phyloP scores from a whole-genome alignment of 2,329 filamentous ascomycete species.

The Whalleya microplaca region DNA sequence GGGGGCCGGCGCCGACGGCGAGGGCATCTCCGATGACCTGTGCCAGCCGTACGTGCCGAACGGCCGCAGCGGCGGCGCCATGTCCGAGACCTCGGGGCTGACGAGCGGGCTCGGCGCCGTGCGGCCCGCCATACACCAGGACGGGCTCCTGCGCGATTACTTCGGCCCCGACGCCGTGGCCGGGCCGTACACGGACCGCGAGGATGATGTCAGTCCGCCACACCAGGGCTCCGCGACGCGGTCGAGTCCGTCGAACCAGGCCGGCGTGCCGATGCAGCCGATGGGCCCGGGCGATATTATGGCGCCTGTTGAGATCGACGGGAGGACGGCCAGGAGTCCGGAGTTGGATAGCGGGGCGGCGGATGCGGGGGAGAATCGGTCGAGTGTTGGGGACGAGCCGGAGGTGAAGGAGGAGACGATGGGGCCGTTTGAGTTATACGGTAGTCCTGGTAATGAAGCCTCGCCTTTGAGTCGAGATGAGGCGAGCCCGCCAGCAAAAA shows the following conservation, averaged over 20 bases:
- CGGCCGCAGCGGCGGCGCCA: constrained; percentile 26
- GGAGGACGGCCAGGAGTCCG: constrained; percentile 16
- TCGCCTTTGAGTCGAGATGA: constrained; percentile 21
- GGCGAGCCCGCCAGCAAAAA: constrained; percentile 6
- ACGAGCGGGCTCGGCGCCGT: constrained; percentile 24
- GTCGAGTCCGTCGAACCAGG: constrained; percentile 37
- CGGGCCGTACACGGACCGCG: constrained; percentile 51
- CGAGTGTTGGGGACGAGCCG: neutral
- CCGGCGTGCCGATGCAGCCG: constrained; percentile 23
- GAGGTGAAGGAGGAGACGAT: constrained; percentile 3
- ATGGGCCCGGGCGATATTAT: constrained; percentile 19
- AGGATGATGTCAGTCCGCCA: constrained; percentile 11
- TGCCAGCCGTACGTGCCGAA: constrained; percentile 12
- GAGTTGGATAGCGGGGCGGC: neutral
- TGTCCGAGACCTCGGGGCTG: constrained; percentile 40
- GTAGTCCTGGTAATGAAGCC: constrained; percentile 38
- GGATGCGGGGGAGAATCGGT: neutral
- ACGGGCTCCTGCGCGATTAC: constrained; percentile 46
- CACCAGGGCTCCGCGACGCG: constrained; percentile 27
- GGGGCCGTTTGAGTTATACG: constrained; percentile 49
- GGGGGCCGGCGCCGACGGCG: no score
- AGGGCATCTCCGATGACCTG: no score
- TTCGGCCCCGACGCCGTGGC: constrained; percentile 47
- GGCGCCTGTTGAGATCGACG: constrained; percentile 55
- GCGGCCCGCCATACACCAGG: constrained; percentile 29